phyloP scores from a whole-genome alignment of 257 asterid species.

The Salvia rosmarinus region DNA sequence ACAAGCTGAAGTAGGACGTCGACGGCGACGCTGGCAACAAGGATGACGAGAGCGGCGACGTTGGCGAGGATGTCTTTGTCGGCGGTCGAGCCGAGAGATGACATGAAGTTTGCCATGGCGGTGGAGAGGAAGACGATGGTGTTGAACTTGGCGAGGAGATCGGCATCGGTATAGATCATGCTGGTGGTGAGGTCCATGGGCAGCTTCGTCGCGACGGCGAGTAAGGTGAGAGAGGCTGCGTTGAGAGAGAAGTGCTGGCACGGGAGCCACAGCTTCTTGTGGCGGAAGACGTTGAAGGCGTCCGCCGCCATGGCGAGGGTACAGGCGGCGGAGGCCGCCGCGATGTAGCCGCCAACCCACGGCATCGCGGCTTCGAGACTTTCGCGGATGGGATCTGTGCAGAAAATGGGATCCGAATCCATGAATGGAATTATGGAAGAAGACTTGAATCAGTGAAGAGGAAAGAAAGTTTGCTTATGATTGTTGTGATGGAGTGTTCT shows the following conservation, averaged over 20 bases:
- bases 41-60: constrained; percentile 17
- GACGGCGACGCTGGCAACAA: constrained; percentile 22
- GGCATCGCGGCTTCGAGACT: no score
- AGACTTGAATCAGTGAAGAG: no score
- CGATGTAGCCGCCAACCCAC: constrained; percentile 34
- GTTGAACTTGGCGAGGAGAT: constrained; percentile 12
- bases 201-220: constrained; percentile 43
- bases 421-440: no score
- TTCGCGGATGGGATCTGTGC: no score
- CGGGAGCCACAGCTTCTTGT: constrained; percentile 44
- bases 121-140: constrained; percentile 26
- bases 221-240: constrained; percentile 38
- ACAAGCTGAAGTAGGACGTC: constrained; percentile 30
- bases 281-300: constrained; percentile 31
- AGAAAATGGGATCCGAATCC: no score
- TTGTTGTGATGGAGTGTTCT: no score
- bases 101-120: constrained; percentile 17
- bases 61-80: constrained; percentile 20
- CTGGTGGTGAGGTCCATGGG: constrained; percentile 39
- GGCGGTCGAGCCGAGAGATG: constrained; percentile 37
- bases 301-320: constrained; percentile 45
- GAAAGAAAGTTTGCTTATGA: no score
- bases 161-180: neutral
- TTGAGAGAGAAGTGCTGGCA: constrained; percentile 40
- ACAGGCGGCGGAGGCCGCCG: constrained; percentile 36